Percentiles rank a stretch among this genome's conserved stretches.
phyloP scores from a whole-genome alignment of 2,329 filamentous ascomycete genomes.

The Helotiales sp. region DNA sequence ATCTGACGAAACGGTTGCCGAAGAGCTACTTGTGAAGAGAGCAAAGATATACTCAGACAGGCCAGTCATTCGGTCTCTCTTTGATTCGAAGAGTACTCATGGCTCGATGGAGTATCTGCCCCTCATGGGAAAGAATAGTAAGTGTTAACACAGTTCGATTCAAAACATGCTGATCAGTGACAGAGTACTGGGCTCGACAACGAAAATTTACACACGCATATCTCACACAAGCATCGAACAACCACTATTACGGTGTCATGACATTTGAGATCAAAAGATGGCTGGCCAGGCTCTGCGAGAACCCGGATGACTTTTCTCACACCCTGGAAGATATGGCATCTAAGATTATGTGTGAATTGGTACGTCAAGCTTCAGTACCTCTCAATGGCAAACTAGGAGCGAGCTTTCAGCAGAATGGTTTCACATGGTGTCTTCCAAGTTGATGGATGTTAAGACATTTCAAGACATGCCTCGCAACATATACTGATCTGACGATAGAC shows the following conservation, averaged over 20 bases:
- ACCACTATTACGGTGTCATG: constrained; percentile 36
- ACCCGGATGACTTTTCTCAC: constrained; percentile 51
- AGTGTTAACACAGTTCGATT: no score
- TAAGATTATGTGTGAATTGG: constrained; percentile 56
- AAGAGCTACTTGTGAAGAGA: constrained; percentile 43
- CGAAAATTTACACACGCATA: constrained; percentile 43
- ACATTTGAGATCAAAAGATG: constrained; percentile 55
- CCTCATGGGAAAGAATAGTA: constrained; percentile 44
- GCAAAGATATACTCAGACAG: constrained; percentile 46
- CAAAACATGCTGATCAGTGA: no score
- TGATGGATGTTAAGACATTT: no score
- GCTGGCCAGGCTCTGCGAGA: constrained; percentile 47
- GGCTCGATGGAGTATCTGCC: constrained; percentile 53
- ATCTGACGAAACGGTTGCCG: constrained; percentile 42
- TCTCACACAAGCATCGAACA: constrained; percentile 36
- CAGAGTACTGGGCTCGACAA: constrained; percentile 48
- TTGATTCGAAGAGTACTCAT: constrained; percentile 34
- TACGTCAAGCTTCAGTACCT: no score
- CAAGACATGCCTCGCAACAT: no score
- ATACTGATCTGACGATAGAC: no score
- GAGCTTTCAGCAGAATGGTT: no score
- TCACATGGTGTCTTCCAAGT: no score
- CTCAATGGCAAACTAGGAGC: no score
- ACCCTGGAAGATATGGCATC: constrained; percentile 57
- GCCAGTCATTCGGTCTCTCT: constrained; percentile 27